Percentiles rank a stretch among this genome's conserved stretches.
Evolutionary conservation across 2,329 filamentous ascomycete genomes (phyloP).

Genomic region (Ophiocordyceps unilateralis): DNA sequence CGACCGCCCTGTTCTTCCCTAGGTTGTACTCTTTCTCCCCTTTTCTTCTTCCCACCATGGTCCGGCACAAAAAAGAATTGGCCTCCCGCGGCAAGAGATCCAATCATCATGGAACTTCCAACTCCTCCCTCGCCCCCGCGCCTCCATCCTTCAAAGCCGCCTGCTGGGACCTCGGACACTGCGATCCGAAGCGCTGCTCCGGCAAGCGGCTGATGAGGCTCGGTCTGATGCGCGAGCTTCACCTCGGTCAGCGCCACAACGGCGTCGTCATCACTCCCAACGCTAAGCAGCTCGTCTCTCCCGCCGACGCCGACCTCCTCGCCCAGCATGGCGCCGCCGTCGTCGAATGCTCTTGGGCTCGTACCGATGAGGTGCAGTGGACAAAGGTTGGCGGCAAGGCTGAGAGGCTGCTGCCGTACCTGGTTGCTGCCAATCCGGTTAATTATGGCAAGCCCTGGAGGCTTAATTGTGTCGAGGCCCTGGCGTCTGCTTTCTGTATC

Average conservation of each 20-base stretch:
- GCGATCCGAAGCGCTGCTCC: conserved; percentile 90
- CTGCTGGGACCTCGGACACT: conserved; percentile 96
- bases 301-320: conserved; percentile 64
- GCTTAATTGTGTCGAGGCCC: conserved; percentile 86
- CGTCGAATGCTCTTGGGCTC: conserved; percentile 93
- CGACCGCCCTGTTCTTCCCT: too few species aligned
- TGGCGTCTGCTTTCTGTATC: conserved; percentile 85
- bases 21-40: too few species aligned
- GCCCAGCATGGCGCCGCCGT: conserved; percentile 87
- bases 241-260: conserved; percentile 78
- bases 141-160: conserved; percentile 67
- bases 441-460: conserved; percentile 96
- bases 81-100: conserved; percentile 60
- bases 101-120: conserved; percentile 21
- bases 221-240: conserved; percentile 82
- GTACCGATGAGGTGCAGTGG: conserved; percentile 84
- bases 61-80: conserved; percentile 86
- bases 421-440: conserved; percentile 90
- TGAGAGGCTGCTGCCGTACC: conserved; percentile 77
- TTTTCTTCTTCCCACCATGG: too few species aligned
- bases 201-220: conserved; percentile 88
- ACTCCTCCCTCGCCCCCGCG: conserved; percentile 12
- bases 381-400: conserved; percentile 82
- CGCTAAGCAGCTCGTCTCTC: conserved; percentile 69
- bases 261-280: conserved; percentile 94